phyloP scores from a whole-genome alignment of 2,329 filamentous ascomycete species.

The Penicillium sp. region DNA sequence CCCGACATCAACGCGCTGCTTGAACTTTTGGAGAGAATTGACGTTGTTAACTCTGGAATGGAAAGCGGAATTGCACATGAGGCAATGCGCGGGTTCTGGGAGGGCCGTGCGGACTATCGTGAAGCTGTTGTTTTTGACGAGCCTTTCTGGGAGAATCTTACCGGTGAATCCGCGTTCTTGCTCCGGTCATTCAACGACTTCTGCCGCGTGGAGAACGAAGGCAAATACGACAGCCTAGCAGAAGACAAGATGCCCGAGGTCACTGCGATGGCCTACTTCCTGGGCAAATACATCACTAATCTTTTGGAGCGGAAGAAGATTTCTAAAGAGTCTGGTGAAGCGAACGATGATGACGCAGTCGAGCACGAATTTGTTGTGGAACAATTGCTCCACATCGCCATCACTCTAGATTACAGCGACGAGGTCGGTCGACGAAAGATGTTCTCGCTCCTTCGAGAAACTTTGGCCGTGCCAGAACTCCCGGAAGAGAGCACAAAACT shows the following conservation, averaged over 20 bases:
- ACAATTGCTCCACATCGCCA: slow-evolving; percentile 86
- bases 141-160: slow-evolving; percentile 48
- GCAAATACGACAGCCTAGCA: slow-evolving; percentile 70
- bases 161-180: slow-evolving; percentile 85
- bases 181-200: slow-evolving; percentile 93
- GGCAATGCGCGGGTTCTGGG: slow-evolving; percentile 96
- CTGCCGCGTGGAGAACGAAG: slow-evolving; percentile 71
- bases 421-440: slow-evolving; percentile 94
- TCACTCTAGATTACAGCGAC: slow-evolving; percentile 94
- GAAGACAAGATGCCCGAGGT: slow-evolving; percentile 97
- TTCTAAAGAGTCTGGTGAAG: slow-evolving; percentile 55
- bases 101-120: slow-evolving; percentile 68
- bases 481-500: slow-evolving; percentile 93
- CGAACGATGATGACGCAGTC: slow-evolving; percentile 75
- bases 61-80: slow-evolving; percentile 89
- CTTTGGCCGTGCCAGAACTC: slow-evolving; percentile 78
- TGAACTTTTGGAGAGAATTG: slow-evolving; percentile 89
- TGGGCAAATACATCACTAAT: slow-evolving; percentile 72
- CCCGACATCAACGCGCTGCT: slow-evolving; percentile 80
- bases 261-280: slow-evolving; percentile 81
- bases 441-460: slow-evolving; percentile 85
- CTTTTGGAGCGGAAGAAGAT: slow-evolving; percentile 44
- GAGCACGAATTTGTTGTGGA: slow-evolving; percentile 96
- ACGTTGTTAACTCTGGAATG: slow-evolving; percentile 84
- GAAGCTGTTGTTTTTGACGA: slow-evolving; percentile 48